These are phyloP conservation scores for Phoenix dactylifera DNA, from an alignment of 176 grass and related monocot genomes.

Conservation along the genomic window DNA sequence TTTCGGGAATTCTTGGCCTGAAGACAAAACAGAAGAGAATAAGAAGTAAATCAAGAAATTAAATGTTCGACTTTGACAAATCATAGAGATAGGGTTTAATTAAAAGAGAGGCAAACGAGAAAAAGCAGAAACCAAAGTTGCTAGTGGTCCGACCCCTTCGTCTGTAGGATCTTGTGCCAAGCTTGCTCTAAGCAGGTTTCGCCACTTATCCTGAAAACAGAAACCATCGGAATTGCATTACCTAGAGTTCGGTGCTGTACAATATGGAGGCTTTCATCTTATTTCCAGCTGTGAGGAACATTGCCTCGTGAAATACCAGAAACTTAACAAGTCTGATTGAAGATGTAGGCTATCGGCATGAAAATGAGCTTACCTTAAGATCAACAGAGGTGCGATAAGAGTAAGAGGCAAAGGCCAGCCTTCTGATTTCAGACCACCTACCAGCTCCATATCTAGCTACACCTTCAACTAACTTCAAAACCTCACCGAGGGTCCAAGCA, in stretches of 20 bases:
- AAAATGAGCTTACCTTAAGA: conserved; percentile 63
- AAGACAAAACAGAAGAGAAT: background rate
- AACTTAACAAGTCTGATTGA: too few species aligned
- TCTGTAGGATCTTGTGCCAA: conserved; percentile 41
- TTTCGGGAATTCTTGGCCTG: conserved; percentile 61
- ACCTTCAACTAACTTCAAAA: conserved; percentile 86
- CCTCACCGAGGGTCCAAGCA: conserved; percentile 88
- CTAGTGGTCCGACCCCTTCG: conserved; percentile 38
- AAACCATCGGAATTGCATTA: background rate
- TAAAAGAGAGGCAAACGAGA: background rate
- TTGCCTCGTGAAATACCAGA: too few species aligned
- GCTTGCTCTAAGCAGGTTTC: conserved; percentile 89
- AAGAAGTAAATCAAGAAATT: background rate
- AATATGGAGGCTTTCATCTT: too few species aligned
- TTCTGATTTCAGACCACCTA: conserved; percentile 96
- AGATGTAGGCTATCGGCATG: background rate
- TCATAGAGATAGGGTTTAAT: background rate
- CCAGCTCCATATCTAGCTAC: conserved; percentile 83
- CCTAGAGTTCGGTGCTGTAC: too few species aligned
- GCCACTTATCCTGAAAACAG: conserved; percentile 83
- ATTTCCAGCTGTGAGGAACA: too few species aligned
- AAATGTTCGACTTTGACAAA: too few species aligned
- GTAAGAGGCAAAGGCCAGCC: conserved; percentile 68
- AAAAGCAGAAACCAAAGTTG: background rate
- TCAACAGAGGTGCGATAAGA: conserved; percentile 98